Evolutionary conservation across 1,284 basidiomycete genomes (phyloP).

Genomic region (Ceratorhiza oryzae-sativae): DNA sequence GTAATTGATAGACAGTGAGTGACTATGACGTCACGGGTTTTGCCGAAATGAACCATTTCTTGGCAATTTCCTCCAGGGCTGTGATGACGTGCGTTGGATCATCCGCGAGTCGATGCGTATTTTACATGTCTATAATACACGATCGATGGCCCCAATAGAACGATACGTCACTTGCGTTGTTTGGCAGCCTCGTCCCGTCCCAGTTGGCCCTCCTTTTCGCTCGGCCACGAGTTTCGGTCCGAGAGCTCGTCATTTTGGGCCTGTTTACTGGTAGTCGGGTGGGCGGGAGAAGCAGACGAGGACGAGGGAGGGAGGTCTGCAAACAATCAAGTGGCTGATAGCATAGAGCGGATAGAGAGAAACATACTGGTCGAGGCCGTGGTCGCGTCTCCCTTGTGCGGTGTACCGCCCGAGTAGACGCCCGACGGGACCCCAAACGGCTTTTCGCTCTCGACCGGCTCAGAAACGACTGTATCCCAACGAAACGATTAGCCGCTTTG

Average conservation of each 20-base stretch:
- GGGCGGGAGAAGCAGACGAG: slow-evolving; percentile 16
- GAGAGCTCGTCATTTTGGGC: slow-evolving; percentile 26
- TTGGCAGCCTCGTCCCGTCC: slow-evolving; percentile 36
- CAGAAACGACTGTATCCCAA: slow-evolving; percentile 14
- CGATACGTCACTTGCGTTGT: slow-evolving; percentile 4
- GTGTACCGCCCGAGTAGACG: slow-evolving; percentile 22
- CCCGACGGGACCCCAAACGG: slow-evolving; percentile 33
- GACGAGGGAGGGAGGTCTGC: slow-evolving; percentile 20
- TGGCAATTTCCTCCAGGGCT: too few species aligned
- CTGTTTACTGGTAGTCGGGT: slow-evolving; percentile 20
- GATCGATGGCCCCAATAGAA: background rate
- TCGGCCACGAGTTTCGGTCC: slow-evolving; percentile 37
- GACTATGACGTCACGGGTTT: slow-evolving; percentile 9
- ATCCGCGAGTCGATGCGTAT: background rate
- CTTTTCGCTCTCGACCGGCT: slow-evolving; percentile 27
- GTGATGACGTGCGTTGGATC: background rate
- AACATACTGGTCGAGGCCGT: slow-evolving; percentile 30
- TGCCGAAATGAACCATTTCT: background rate
- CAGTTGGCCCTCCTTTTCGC: slow-evolving; percentile 34
- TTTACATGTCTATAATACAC: background rate
- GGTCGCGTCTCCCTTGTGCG: slow-evolving; percentile 10
- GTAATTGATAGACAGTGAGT: background rate
- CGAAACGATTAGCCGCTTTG: background rate
- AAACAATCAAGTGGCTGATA: background rate
- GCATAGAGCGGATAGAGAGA: background rate